Percentiles rank a stretch among this genome's conserved stretches.
Evolutionary conservation across 306 rosid species (phyloP).

Genomic region (Medicago truncatula): MtrunA17r5.0-ANR NC_053042.1:55897501-55898000

Average conservation of each 20-base stretch:
- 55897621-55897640: slow-evolving; percentile 77
- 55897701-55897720: slow-evolving; percentile 62
- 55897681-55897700: slow-evolving; percentile 90
- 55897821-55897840: slow-evolving; percentile 55
- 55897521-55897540: not conserved
- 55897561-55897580: slow-evolving; percentile 79
- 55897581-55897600: slow-evolving; percentile 66
- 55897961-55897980: slow-evolving; percentile 77
- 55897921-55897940: not conserved
- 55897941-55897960: not conserved
- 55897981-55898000: slow-evolving; percentile 64
- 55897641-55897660: slow-evolving; percentile 87
- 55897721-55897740: not conserved
- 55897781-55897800: slow-evolving; percentile 53
- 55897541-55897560: slow-evolving; percentile 37
- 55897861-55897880: slow-evolving; percentile 74
- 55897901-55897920: not conserved
- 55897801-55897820: slow-evolving; percentile 72
- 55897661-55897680: slow-evolving; percentile 75
- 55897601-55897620: slow-evolving; percentile 77
- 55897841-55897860: slow-evolving; percentile 91
- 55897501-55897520: not conserved
- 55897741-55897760: not conserved
- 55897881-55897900: slow-evolving; percentile 63
- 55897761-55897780: not conserved